Evolutionary conservation across 495 filamentous ascomycete species (phyloP).

Genomic region (Cetradonia linearis): DNA sequence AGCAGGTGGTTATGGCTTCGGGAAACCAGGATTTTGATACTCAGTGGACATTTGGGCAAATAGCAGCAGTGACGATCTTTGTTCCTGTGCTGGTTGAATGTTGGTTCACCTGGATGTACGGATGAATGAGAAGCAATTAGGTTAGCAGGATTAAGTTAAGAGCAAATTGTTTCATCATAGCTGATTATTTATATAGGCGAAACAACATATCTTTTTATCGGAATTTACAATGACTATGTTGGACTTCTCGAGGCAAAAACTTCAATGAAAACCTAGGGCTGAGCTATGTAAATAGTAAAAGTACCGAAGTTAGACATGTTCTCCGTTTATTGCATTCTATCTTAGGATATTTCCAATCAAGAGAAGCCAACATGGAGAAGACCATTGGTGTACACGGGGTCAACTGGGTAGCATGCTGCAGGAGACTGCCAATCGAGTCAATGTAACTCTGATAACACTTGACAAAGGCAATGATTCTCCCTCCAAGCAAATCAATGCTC

Average conservation of each 20-base stretch:
- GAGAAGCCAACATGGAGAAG: constrained; percentile 27
- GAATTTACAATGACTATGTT: no score
- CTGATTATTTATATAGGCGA: no score
- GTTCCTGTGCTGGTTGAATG: constrained; percentile 28
- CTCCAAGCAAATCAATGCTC: constrained; percentile 81
- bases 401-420: constrained; percentile 92
- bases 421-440: constrained; percentile 76
- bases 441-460: constrained; percentile 68
- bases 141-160: no score
- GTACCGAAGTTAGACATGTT: not conserved
- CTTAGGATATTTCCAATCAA: not conserved
- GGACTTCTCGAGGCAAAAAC: no score
- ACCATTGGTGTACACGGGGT: constrained; percentile 62
- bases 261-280: no score
- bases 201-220: no score
- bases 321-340: not conserved
- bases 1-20: constrained; percentile 20
- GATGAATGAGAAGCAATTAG: not conserved
- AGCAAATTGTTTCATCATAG: no score
- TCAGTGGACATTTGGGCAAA: constrained; percentile 33
- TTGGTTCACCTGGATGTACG: constrained; percentile 15
- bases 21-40: constrained; percentile 24
- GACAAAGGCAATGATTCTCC: constrained; percentile 62
- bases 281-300: no score
- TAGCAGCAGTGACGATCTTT: constrained; percentile 30